Conservation (phyloP, 2,329 filamentous ascomycete species). For the Aureobasidium namibiae region DNA sequence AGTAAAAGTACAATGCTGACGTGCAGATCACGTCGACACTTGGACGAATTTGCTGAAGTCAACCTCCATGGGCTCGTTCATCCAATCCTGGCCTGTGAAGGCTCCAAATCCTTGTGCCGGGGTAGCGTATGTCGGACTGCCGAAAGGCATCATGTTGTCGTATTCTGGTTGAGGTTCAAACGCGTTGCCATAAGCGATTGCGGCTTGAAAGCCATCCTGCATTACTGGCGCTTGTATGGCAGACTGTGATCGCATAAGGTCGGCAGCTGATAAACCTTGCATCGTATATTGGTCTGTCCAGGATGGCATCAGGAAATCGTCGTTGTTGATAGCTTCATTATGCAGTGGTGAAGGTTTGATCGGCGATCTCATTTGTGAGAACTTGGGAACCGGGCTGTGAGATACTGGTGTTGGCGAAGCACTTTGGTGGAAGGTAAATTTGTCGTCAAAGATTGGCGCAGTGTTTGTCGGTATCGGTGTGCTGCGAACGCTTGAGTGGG, state of each 20-base stretch:
- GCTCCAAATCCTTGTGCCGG: background rate
- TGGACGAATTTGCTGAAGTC: constrained; percentile 25
- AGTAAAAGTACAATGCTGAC: background rate
- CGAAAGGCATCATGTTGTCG: constrained; percentile 9
- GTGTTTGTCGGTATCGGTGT: constrained; percentile 25
- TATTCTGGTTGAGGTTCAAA: constrained; percentile 7
- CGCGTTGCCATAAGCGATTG: background rate
- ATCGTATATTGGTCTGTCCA: constrained; percentile 12
- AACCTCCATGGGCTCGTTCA: constrained; percentile 21
- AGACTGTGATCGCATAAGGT: constrained; percentile 19
- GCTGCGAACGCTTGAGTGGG: constrained; percentile 23
- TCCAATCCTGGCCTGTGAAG: constrained; percentile 11
- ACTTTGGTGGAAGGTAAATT: constrained; percentile 21
- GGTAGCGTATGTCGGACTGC: background rate
- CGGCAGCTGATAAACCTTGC: constrained; percentile 7
- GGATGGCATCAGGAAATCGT: constrained; percentile 14
- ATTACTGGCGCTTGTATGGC: constrained; percentile 14
- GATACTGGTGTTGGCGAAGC: constrained; percentile 21
- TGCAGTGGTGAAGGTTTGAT: constrained; percentile 20
- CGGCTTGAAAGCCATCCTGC: constrained; percentile 1
- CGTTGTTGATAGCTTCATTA: constrained; percentile 13
- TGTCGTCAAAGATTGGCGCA: constrained; percentile 24
- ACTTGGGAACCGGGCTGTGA: constrained; percentile 19
- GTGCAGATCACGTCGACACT: constrained; percentile 13
- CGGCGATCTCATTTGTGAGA: constrained; percentile 18